Evolutionary conservation across 495 filamentous ascomycete genomes (phyloP).

Genomic region (Lasiosphaeriaceae sp.): DNA sequence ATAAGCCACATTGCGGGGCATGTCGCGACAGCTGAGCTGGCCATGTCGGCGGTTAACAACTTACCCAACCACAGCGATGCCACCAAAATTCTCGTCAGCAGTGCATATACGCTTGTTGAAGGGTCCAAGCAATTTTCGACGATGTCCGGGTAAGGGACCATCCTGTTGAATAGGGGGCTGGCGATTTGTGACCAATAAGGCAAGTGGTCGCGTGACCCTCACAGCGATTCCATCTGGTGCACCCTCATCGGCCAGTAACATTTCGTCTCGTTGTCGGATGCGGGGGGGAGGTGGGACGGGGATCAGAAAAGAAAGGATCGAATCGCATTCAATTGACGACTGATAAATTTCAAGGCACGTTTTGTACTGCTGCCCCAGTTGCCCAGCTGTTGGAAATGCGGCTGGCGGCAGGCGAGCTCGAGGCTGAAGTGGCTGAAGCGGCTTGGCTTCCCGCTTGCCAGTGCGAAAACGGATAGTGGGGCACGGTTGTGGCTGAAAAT

Average conservation of each 20-base stretch:
- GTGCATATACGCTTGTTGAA: no score
- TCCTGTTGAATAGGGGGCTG: not conserved
- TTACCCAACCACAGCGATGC: not conserved
- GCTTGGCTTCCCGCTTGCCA: not conserved
- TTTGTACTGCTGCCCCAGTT: no score
- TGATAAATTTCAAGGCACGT: no score
- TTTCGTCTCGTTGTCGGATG: not conserved
- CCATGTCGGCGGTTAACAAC: not conserved
- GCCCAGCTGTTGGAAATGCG: no score
- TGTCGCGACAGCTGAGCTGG: not conserved
- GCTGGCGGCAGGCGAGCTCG: no score
- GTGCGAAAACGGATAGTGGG: not conserved
- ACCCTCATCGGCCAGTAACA: not conserved
- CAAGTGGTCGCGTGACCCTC: not conserved
- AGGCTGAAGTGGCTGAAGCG: no score
- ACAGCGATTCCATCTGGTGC: not conserved
- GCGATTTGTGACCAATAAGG: not conserved
- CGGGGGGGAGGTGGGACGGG: not conserved
- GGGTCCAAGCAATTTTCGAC: no score
- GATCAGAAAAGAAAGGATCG: no score
- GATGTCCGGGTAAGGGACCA: no score
- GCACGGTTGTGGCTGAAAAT: conserved; percentile 22
- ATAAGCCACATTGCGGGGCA: not conserved
- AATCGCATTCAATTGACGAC: no score
- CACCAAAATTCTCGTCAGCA: no score